These are phyloP conservation scores for Larix sibirica DNA, from an alignment of 83 land plant species.

Conservation along the genomic window DNA sequence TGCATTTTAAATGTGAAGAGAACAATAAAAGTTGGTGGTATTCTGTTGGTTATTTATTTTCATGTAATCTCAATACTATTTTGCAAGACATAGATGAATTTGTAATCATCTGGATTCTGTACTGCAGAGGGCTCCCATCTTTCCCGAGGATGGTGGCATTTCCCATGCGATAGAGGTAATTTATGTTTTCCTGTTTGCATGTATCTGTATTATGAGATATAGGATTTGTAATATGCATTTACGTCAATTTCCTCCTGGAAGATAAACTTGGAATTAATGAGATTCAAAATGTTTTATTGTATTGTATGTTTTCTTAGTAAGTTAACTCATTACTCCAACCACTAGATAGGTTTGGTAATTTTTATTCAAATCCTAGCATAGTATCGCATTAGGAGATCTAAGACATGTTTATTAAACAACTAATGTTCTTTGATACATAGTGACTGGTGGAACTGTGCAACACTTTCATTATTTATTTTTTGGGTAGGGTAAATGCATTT, in stretches of 20 bases:
- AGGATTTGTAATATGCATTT: neutral
- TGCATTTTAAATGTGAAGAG: neutral
- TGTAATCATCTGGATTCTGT: neutral
- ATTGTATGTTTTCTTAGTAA: neutral
- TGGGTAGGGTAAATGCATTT: too few relatives aligned
- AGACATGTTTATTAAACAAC: too few relatives aligned
- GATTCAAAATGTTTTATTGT: neutral
- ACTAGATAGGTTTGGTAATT: too few relatives aligned
- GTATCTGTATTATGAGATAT: neutral
- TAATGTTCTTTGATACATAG: too few relatives aligned
- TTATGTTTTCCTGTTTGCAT: neutral
- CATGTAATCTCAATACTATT: neutral
- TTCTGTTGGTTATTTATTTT: neutral
- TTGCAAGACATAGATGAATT: neutral
- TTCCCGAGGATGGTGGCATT: conserved; percentile 63
- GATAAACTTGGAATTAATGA: neutral
- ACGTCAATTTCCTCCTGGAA: neutral
- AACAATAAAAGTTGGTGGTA: neutral
- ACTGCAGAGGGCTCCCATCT: conserved; percentile 56
- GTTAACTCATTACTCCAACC: too few relatives aligned
- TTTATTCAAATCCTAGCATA: too few relatives aligned
- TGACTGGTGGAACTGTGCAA: too few relatives aligned
- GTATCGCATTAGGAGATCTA: too few relatives aligned
- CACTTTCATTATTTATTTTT: too few relatives aligned
- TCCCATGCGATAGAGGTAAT: conserved; percentile 45